phyloP scores from a whole-genome alignment of 176 grass and related monocot species.

The Coix lacrymajobi region DNA sequence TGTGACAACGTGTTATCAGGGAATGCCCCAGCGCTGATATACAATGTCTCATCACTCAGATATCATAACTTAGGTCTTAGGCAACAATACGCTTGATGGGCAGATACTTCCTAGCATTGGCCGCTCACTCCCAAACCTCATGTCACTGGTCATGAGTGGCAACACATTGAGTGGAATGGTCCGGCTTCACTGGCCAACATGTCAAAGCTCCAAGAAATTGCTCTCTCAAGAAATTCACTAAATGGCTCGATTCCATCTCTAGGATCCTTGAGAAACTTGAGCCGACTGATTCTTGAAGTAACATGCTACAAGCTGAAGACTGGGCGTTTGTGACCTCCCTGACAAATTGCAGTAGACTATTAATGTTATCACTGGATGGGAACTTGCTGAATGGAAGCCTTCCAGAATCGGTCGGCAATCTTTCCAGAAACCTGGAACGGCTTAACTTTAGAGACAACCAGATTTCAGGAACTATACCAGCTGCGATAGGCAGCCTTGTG shows the following conservation, averaged over 20 bases:
- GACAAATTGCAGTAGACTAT: conserved; percentile 13
- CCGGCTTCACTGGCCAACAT: conserved; percentile 9
- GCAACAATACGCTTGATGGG: neutral
- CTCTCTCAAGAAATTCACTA: conserved; percentile 4
- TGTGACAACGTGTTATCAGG: neutral
- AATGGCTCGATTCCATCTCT: neutral
- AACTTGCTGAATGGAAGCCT: conserved; percentile 1
- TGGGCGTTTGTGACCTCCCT: conserved; percentile 23
- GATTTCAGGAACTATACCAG: conserved; percentile 30
- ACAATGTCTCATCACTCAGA: conserved; percentile 22
- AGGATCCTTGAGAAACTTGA: conserved; percentile 9
- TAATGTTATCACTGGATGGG: neutral
- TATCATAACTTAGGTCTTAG: neutral
- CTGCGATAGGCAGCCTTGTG: conserved; percentile 28
- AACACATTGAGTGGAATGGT: neutral
- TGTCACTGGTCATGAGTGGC: neutral
- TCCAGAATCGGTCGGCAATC: conserved; percentile 11
- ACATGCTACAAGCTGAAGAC: neutral
- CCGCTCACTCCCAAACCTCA: conserved; percentile 3
- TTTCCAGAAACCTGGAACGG: conserved; percentile 2
- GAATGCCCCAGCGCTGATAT: neutral
- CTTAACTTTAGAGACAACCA: neutral
- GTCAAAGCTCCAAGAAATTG: neutral
- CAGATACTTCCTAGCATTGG: neutral
- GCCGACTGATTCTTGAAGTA: neutral